Conservation (phyloP, 106 monocot genomes). For the Vanilla planifolia region DNA sequence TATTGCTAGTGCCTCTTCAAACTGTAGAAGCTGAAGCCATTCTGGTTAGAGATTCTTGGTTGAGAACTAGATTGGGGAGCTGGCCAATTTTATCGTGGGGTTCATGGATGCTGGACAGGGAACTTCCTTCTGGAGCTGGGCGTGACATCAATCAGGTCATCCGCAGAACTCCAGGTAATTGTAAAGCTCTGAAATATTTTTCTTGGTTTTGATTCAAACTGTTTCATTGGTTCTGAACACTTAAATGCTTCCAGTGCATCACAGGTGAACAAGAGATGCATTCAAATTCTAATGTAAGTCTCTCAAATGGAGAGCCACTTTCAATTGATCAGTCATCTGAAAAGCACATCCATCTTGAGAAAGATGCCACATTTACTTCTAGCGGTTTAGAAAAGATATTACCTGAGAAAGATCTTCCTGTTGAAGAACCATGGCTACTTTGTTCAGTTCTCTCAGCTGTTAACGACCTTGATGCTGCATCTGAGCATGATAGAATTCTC, state of each 20-base stretch:
- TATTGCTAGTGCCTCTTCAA: conserved; percentile 52
- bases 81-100: conserved; percentile 53
- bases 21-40: conserved; percentile 40
- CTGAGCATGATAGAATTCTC: conserved; percentile 21
- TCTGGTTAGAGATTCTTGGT: conserved; percentile 77
- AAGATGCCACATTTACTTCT: conserved; percentile 4
- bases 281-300: conserved; percentile 27
- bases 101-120: conserved; percentile 54
- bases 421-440: conserved; percentile 84
- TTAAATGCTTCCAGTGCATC: conserved; percentile 73
- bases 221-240: conserved; percentile 59
- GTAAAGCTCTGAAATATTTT: background rate
- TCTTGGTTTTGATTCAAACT: background rate
- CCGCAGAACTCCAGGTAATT: conserved; percentile 39
- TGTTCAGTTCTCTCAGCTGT: conserved; percentile 26
- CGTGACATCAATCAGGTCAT: conserved; percentile 10
- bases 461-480: conserved; percentile 11
- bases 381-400: conserved; percentile 17
- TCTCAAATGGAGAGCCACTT: conserved; percentile 6
- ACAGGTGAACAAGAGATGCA: conserved; percentile 54
- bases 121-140: conserved; percentile 5
- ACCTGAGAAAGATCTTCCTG: conserved; percentile 57
- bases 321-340: conserved; percentile 7
- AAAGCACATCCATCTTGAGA: background rate
- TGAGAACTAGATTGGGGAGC: conserved; percentile 30